Evolutionary conservation across 2,329 filamentous ascomycete species (phyloP).

Genomic region (Botrytis galanthina): DNA sequence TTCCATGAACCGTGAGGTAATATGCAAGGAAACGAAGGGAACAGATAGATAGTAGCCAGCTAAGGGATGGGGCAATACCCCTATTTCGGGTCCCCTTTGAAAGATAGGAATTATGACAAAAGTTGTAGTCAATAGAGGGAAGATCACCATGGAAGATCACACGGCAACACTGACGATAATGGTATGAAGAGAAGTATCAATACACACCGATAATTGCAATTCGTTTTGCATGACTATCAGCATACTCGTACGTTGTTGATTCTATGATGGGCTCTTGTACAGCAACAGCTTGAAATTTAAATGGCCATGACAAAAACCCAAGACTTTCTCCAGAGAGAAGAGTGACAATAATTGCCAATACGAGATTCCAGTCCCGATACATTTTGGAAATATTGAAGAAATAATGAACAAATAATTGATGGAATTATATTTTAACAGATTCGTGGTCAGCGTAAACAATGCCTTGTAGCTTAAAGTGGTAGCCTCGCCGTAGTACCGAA

Average conservation of each 20-base stretch:
- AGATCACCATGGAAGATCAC: neutral
- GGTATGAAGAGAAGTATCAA: neutral
- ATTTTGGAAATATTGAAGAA: slow-evolving; percentile 26
- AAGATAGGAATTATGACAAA: neutral
- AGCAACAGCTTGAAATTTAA: slow-evolving; percentile 22
- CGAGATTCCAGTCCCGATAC: slow-evolving; percentile 30
- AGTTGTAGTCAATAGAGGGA: neutral
- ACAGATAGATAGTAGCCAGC: neutral
- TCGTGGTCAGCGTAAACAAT: neutral
- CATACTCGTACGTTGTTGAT: slow-evolving; percentile 23
- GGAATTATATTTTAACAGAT: slow-evolving; percentile 2
- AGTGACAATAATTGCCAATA: slow-evolving; percentile 27
- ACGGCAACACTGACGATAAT: neutral
- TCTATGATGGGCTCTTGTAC: slow-evolving; percentile 13
- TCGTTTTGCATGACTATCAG: slow-evolving; percentile 31
- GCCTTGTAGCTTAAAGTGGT: neutral
- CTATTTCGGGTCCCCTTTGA: neutral
- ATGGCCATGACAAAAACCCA: slow-evolving; percentile 38
- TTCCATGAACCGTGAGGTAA: neutral
- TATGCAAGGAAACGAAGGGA: neutral
- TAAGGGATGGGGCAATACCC: neutral
- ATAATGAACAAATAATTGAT: neutral
- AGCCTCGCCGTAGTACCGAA: slow-evolving; percentile 13
- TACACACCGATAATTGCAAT: slow-evolving; percentile 40
- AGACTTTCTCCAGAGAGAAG: slow-evolving; percentile 29